Percentiles rank a stretch among this genome's conserved stretches.
These are phyloP conservation scores for Suillus subluteus DNA, from an alignment of 768 basidiomycete genomes.

Conservation along the genomic window DNA sequence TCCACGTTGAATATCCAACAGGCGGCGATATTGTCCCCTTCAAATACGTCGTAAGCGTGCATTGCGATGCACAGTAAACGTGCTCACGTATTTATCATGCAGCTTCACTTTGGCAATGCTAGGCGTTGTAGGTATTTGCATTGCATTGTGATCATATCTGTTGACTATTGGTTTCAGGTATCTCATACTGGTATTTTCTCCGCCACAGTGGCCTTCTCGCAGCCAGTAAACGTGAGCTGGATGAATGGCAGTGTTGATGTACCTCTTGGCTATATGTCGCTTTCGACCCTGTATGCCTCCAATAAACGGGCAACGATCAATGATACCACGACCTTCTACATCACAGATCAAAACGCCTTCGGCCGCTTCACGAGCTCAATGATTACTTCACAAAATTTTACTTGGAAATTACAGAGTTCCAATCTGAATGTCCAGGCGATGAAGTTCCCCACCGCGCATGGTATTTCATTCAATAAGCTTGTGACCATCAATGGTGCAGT, in stretches of 20 bases:
- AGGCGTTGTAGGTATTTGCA: conserved; percentile 49
- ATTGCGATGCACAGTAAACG: neutral
- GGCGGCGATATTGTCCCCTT: conserved; percentile 54
- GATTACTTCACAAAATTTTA: conserved; percentile 70
- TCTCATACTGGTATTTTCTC: conserved; percentile 68
- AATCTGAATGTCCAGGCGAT: conserved; percentile 64
- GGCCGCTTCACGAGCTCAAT: conserved; percentile 61
- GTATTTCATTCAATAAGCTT: conserved; percentile 65
- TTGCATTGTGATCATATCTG: neutral
- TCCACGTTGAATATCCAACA: conserved; percentile 55
- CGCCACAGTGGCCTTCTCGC: conserved; percentile 63
- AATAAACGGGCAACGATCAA: conserved; percentile 64
- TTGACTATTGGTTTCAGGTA: conserved; percentile 42
- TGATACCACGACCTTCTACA: conserved; percentile 60
- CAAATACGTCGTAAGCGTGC: conserved; percentile 56
- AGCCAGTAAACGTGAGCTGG: conserved; percentile 64
- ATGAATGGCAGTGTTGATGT: conserved; percentile 49
- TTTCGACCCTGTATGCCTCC: conserved; percentile 51
- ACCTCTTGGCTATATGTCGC: conserved; percentile 55
- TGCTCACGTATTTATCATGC: conserved; percentile 13
- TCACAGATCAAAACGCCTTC: conserved; percentile 60
- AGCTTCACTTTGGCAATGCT: conserved; percentile 58
- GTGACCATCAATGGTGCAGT: conserved; percentile 56
- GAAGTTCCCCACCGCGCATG: conserved; percentile 69
- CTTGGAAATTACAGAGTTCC: conserved; percentile 63